phyloP scores from a whole-genome alignment of 306 rosid genomes.

The Nissolia schottii region DNA sequence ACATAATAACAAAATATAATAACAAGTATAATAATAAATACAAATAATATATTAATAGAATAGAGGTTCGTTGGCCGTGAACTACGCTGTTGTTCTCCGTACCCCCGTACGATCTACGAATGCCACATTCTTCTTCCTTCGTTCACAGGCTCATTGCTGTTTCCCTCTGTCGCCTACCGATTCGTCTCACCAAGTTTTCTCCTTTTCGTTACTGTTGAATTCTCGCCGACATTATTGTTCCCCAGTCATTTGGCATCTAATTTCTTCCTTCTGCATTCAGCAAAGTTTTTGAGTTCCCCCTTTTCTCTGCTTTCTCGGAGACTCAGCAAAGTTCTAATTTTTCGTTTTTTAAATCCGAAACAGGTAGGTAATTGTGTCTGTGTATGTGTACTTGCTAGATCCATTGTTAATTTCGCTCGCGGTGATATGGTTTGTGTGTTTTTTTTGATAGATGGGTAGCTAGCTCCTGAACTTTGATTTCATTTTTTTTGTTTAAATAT shows the following conservation, averaged over 20 bases:
- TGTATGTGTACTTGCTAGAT: conserved; percentile 12
- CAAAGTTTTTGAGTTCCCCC: not conserved
- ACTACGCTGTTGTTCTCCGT: conserved; percentile 2
- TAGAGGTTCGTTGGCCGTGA: conserved; percentile 20
- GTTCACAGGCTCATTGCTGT: not conserved
- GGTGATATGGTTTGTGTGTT: not conserved
- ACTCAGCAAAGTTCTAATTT: not conserved
- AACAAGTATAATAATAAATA: not conserved
- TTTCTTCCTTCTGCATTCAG: not conserved
- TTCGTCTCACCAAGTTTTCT: not conserved
- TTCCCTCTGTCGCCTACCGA: not conserved
- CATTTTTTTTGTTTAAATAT: not conserved
- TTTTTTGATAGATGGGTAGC: not conserved
- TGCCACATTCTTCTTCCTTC: not conserved
- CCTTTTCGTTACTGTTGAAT: not conserved
- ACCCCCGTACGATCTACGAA: not conserved
- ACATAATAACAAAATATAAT: too few relatives aligned
- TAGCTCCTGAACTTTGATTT: conserved; percentile 5
- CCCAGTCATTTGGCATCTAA: conserved; percentile 8
- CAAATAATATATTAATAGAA: not conserved
- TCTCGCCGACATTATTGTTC: not conserved
- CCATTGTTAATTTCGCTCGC: conserved; percentile 1
- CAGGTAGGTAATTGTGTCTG: conserved; percentile 27
- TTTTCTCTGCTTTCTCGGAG: not conserved
- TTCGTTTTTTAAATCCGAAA: not conserved